phyloP scores from a whole-genome alignment of 2,329 filamentous ascomycete genomes.

The Hymenoscyphus scutula region DNA sequence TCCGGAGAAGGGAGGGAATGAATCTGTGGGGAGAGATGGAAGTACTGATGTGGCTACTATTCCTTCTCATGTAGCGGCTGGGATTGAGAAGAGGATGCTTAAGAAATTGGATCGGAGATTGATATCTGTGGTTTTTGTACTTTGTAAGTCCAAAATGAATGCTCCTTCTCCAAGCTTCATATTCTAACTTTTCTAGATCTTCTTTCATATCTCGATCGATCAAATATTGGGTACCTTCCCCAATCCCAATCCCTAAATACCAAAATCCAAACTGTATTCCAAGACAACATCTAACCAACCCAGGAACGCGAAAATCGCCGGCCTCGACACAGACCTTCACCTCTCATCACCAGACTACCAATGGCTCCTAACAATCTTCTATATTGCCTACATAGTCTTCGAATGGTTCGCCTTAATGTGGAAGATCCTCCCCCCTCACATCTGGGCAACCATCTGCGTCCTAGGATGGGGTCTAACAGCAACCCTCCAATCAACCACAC shows the following conservation, averaged over 20 bases:
- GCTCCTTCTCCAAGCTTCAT: background rate
- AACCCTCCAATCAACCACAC: conserved; percentile 46
- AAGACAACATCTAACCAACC: background rate
- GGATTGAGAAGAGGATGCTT: conserved; percentile 48
- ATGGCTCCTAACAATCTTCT: conserved; percentile 43
- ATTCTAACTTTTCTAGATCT: conserved; percentile 38
- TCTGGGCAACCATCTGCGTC: conserved; percentile 38
- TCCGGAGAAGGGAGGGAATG: conserved; percentile 1
- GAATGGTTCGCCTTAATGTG: conserved; percentile 41
- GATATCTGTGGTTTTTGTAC: conserved; percentile 38
- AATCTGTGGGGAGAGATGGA: background rate
- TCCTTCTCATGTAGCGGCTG: background rate
- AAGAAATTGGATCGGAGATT: conserved; percentile 58
- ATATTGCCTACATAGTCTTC: conserved; percentile 42
- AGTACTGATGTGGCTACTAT: background rate
- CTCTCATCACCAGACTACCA: conserved; percentile 43
- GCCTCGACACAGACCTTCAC: conserved; percentile 49
- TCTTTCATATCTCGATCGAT: conserved; percentile 47
- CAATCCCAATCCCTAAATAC: no score
- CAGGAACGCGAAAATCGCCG: conserved; percentile 53
- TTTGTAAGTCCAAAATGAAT: conserved; percentile 24
- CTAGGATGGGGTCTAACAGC: conserved; percentile 37
- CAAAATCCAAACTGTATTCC: background rate
- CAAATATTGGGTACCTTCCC: conserved; percentile 45
- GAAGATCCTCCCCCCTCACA: conserved; percentile 40